These are phyloP conservation scores for Diaporthe humulicola DNA, from an alignment of 2,329 filamentous ascomycete genomes.

Conservation along the genomic window DNA sequence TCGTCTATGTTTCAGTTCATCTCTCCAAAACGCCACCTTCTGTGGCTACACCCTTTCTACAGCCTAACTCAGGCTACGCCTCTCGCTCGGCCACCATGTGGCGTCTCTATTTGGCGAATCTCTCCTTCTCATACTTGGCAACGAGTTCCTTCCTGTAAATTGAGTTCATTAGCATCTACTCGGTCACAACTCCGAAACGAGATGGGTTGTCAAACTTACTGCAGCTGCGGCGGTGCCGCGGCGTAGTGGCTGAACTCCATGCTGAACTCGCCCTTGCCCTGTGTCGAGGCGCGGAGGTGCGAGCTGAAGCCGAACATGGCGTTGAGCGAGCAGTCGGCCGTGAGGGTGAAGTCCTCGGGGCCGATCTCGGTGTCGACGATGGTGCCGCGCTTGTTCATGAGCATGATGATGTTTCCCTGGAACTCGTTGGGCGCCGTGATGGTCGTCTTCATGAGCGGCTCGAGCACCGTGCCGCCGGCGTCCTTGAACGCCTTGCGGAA, in stretches of 20 bases:
- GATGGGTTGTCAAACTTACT: constrained; percentile 68
- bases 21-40: neutral
- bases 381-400: constrained; percentile 96
- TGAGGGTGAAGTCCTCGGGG: constrained; percentile 91
- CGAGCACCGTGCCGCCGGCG: constrained; percentile 85
- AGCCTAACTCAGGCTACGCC: constrained; percentile 32
- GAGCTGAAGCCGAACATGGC: constrained; percentile 98
- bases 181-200: constrained; percentile 41
- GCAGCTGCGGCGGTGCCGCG: constrained; percentile 86
- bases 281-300: constrained; percentile 90
- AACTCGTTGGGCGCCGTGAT: constrained; percentile 97
- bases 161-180: constrained; percentile 38
- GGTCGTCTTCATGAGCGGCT: constrained; percentile 98
- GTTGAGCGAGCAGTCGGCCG: constrained; percentile 93
- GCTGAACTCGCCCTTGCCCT: constrained; percentile 97
- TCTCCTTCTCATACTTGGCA: constrained; percentile 70
- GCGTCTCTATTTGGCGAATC: constrained; percentile 29
- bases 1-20: constrained; percentile 16
- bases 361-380: constrained; percentile 97
- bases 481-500: constrained; percentile 94
- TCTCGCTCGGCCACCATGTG: neutral
- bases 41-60: neutral
- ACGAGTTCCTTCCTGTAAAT: constrained; percentile 67
- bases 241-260: constrained; percentile 99
- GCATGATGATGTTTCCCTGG: constrained; percentile 93